Conservation (phyloP, 306 rosid genomes). For the Lagenaria siceraria region DNA sequence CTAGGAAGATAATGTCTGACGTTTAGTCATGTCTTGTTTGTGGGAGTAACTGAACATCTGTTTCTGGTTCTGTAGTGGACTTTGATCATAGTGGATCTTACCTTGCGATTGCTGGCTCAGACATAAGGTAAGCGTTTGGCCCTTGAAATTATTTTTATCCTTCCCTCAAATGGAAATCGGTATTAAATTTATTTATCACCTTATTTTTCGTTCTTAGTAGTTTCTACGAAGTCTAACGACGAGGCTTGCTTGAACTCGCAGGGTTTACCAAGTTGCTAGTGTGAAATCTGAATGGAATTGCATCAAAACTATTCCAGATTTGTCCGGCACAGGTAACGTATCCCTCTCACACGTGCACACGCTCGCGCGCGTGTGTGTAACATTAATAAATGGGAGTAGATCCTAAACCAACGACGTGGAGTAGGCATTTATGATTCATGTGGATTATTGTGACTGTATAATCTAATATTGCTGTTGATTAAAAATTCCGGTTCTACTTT, state of each 20-base stretch:
- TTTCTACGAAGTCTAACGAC: conserved; percentile 13
- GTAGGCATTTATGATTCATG: not conserved
- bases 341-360: not conserved
- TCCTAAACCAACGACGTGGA: not conserved
- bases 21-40: not conserved
- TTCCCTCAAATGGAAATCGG: not conserved
- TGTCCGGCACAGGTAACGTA: conserved; percentile 84
- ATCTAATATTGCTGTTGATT: not conserved
- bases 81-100: conserved; percentile 94
- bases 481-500: not conserved
- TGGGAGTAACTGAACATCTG: not conserved
- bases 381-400: not conserved
- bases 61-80: conserved; percentile 56
- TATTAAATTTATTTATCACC: not conserved
- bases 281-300: conserved; percentile 95
- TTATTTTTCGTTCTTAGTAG: not conserved
- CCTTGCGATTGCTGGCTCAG: conserved; percentile 89
- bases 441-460: not conserved
- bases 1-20: not conserved
- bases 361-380: too few species aligned
- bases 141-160: not conserved
- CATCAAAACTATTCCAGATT: conserved; percentile 82
- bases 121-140: conserved; percentile 51
- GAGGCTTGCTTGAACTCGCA: conserved; percentile 27
- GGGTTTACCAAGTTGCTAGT: conserved; percentile 87